Evolutionary conservation across 192 early-diverging fungal species (phyloP).

Genomic region (Geosiphon pyriformis): DNA sequence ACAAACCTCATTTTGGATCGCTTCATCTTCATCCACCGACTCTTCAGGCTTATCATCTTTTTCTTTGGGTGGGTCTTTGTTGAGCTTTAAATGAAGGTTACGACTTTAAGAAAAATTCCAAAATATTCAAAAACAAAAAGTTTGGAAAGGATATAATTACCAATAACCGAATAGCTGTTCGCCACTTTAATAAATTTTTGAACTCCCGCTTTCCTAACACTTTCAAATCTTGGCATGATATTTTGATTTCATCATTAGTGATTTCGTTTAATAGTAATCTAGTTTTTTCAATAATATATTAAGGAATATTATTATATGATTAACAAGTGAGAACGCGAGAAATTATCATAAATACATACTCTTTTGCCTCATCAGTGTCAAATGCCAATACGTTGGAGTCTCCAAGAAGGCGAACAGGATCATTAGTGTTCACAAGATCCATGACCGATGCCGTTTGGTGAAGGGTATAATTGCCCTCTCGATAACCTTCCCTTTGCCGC

Average conservation of each 20-base stretch:
- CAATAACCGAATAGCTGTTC: constrained; percentile 62
- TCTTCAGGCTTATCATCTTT: constrained; percentile 24
- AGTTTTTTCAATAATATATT: background rate
- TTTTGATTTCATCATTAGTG: constrained; percentile 78
- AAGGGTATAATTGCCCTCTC: constrained; percentile 90
- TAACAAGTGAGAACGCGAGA: constrained; percentile 2
- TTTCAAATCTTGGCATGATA: constrained; percentile 80
- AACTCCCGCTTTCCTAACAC: constrained; percentile 94
- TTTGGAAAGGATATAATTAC: constrained; percentile 39
- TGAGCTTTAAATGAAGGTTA: too few relatives aligned
- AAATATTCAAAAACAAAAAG: constrained; percentile 39
- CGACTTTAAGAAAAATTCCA: background rate
- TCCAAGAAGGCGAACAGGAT: constrained; percentile 77
- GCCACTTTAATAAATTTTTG: constrained; percentile 85
- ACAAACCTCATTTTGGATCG: constrained; percentile 48
- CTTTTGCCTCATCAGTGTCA: constrained; percentile 60
- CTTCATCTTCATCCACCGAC: constrained; percentile 52
- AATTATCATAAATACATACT: constrained; percentile 28
- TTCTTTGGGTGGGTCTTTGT: background rate
- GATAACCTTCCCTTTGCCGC: constrained; percentile 94
- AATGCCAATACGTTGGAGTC: constrained; percentile 71
- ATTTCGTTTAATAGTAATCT: constrained; percentile 48
- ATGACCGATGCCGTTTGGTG: constrained; percentile 67
- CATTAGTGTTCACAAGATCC: constrained; percentile 74
- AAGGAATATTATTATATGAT: background rate